phyloP scores from a whole-genome alignment of 1,284 basidiomycete genomes.

The Cryptococcus maquisensis region DNA sequence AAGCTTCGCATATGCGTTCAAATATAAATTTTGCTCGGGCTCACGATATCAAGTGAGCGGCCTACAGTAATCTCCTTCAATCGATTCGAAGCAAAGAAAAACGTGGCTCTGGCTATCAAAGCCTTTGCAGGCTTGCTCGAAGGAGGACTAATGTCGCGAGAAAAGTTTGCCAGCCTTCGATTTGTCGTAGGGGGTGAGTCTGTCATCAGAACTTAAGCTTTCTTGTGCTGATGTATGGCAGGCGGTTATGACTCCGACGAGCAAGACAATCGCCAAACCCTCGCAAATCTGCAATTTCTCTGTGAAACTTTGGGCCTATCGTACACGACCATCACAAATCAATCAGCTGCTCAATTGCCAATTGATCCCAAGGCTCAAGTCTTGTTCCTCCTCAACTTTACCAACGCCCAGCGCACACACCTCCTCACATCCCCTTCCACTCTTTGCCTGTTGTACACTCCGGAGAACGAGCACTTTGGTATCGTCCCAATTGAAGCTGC shows the following conservation, averaged over 20 bases:
- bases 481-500: constrained; percentile 96
- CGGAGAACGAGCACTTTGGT: constrained; percentile 93
- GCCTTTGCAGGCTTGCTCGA: constrained; percentile 56
- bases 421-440: constrained; percentile 64
- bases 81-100: constrained; percentile 95
- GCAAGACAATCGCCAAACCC: constrained; percentile 65
- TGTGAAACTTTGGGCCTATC: constrained; percentile 52
- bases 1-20: constrained; percentile 38
- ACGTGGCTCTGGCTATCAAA: constrained; percentile 72
- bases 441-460: constrained; percentile 81
- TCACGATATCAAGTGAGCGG: constrained; percentile 53
- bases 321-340: constrained; percentile 53
- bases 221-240: constrained; percentile 14
- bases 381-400: constrained; percentile 81
- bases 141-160: constrained; percentile 17
- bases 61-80: constrained; percentile 86
- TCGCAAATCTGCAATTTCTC: constrained; percentile 58
- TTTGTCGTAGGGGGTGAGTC: constrained; percentile 69
- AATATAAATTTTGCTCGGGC: neutral
- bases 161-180: constrained; percentile 48
- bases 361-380: constrained; percentile 54
- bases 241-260: constrained; percentile 74
- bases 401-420: constrained; percentile 69
- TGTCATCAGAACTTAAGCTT: neutral
- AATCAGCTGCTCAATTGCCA: constrained; percentile 46